Percentiles rank a stretch among this genome's conserved stretches.
Conservation (phyloP, 2,329 filamentous ascomycete species). For the Fusarium miscanthi region DNA sequence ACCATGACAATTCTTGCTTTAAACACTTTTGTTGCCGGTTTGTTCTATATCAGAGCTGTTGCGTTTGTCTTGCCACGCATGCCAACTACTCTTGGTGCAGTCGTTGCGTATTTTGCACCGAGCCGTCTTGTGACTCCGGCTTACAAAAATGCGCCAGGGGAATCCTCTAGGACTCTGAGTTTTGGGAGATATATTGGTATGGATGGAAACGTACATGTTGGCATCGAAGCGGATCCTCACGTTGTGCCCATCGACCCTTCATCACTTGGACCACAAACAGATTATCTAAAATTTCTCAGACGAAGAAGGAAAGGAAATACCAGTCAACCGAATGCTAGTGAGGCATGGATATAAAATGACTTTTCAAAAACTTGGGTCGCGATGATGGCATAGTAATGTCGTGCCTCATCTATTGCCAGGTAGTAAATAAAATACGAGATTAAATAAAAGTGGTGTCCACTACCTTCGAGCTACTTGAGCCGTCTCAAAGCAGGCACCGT, state of each 20-base stretch:
- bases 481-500: no score
- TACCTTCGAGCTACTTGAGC: no score
- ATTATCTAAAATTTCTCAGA: background rate
- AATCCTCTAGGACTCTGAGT: constrained; percentile 50
- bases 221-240: constrained; percentile 62
- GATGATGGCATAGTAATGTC: no score
- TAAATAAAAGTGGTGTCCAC: no score
- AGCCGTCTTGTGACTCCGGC: constrained; percentile 49
- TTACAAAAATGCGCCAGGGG: background rate
- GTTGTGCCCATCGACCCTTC: constrained; percentile 47
- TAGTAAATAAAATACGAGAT: no score
- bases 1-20: constrained; percentile 55
- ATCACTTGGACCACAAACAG: background rate
- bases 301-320: no score
- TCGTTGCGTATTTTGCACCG: constrained; percentile 60
- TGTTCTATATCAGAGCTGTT: constrained; percentile 56
- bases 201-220: constrained; percentile 60
- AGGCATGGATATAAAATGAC: no score
- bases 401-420: no score
- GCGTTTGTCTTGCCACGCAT: constrained; percentile 60
- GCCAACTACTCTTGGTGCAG: constrained; percentile 61
- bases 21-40: constrained; percentile 56
- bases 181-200: constrained; percentile 62
- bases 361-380: no score
- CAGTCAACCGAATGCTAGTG: no score